A percentile compares a stretch with the other conserved stretches of the same genome.
Evolutionary conservation across 331 rosid genomes (phyloP).

Genomic region (Acacia pycnantha): DNA sequence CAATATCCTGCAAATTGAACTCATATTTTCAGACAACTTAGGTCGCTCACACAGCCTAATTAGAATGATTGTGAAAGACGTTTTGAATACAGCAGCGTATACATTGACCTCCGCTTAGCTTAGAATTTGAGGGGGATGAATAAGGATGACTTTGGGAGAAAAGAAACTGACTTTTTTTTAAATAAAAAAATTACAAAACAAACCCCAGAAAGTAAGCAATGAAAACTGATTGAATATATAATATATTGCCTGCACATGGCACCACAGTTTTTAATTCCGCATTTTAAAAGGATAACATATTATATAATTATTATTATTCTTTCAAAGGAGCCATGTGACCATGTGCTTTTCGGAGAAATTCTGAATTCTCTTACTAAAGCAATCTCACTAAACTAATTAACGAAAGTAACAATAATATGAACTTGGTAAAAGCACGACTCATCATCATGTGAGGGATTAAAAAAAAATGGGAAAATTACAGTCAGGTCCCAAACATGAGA

Average conservation of each 20-base stretch:
- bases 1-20: too few relatives aligned
- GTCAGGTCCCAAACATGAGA: too few relatives aligned
- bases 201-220: background rate
- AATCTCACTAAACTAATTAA: background rate
- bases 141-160: background rate
- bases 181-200: background rate
- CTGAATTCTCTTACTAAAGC: background rate
- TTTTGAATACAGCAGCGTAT: conserved; percentile 22
- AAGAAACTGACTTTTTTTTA: background rate
- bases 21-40: too few relatives aligned
- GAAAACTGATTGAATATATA: background rate
- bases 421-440: background rate
- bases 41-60: too few relatives aligned
- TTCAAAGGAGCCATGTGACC: background rate
- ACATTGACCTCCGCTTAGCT: conserved; percentile 22
- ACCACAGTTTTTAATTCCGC: background rate
- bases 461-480: too few relatives aligned
- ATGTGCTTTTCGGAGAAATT: background rate
- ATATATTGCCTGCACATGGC: background rate
- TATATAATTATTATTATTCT: background rate
- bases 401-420: background rate
- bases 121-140: background rate
- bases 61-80: background rate
- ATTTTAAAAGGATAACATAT: background rate
- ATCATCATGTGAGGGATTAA: background rate